phyloP scores from a whole-genome alignment of 352 stramenopile species.

The Peronospora destructor region DNA sequence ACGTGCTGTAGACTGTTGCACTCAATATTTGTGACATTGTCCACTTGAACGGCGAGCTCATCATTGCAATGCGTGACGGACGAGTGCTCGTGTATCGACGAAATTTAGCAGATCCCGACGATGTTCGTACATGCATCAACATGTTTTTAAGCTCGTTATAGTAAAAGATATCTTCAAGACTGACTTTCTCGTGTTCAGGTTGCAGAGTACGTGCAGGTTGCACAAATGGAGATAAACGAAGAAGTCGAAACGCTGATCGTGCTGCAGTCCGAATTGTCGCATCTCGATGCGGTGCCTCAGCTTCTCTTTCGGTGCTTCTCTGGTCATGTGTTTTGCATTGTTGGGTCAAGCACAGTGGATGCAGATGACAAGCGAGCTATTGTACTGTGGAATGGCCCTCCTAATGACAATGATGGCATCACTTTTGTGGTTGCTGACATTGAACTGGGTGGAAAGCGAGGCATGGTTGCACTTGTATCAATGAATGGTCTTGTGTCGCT shows the following conservation, averaged over 20 bases:
- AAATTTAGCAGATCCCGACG: slow-evolving; percentile 14
- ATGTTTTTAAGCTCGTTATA: background rate
- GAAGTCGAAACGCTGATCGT: slow-evolving; percentile 56
- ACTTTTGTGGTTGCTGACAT: slow-evolving; percentile 47
- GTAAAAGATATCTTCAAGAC: background rate
- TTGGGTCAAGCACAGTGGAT: background rate
- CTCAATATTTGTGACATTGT: slow-evolving; percentile 64
- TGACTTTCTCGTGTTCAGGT: slow-evolving; percentile 22
- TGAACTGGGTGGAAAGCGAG: slow-evolving; percentile 9
- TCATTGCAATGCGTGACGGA: slow-evolving; percentile 63
- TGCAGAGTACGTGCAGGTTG: slow-evolving; percentile 41
- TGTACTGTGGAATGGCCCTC: slow-evolving; percentile 30
- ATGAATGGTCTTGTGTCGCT: slow-evolving; percentile 35
- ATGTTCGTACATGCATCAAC: slow-evolving; percentile 12
- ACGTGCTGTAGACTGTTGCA: slow-evolving; percentile 38
- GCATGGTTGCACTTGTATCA: slow-evolving; percentile 32
- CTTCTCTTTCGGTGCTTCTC: slow-evolving; percentile 47
- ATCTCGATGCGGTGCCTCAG: slow-evolving; percentile 14
- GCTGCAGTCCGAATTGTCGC: slow-evolving; percentile 15
- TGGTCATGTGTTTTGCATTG: slow-evolving; percentile 44
- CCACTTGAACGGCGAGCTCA: slow-evolving; percentile 43
- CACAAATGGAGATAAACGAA: slow-evolving; percentile 43
- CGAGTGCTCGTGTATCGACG: slow-evolving; percentile 44
- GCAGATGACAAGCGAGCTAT: slow-evolving; percentile 16
- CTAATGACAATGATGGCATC: slow-evolving; percentile 23